Conservation (phyloP, 352 stramenopile genomes). For the Saprolegnia diclina region DNA sequence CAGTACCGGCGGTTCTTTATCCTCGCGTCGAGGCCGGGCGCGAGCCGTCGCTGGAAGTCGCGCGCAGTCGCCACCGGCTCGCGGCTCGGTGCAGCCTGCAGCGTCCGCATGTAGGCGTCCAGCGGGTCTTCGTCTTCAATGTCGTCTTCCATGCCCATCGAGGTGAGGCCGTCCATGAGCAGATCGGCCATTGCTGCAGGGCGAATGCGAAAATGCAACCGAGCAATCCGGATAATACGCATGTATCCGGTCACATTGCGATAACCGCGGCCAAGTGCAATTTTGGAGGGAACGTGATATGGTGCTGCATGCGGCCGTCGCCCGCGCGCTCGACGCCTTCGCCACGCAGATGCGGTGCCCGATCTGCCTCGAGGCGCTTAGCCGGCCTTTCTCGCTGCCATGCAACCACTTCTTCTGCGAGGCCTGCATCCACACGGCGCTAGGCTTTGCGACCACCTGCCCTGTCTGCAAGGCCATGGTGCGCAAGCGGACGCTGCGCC, state of each 20-base stretch:
- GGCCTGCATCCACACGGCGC: conserved; percentile 76
- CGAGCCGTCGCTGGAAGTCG: conserved; percentile 17
- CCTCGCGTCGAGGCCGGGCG: conserved; percentile 16
- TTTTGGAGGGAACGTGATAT: conserved; percentile 20
- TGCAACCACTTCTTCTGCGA: conserved; percentile 87
- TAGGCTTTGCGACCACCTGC: conserved; percentile 71
- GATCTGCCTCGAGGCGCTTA: conserved; percentile 77
- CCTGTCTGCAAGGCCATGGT: conserved; percentile 79
- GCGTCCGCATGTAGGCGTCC: conserved; percentile 73
- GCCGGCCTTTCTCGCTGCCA: conserved; percentile 59
- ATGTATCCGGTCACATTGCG: background rate
- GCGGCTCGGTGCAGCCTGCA: conserved; percentile 32
- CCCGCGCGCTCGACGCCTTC: conserved; percentile 57
- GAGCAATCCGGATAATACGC: background rate
- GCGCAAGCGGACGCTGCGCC: conserved; percentile 69
- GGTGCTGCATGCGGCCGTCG: conserved; percentile 28
- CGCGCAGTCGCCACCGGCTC: conserved; percentile 22
- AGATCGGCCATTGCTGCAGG: background rate
- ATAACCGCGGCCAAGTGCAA: background rate
- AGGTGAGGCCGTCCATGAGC: background rate
- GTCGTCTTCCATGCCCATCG: background rate
- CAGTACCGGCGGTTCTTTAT: conserved; percentile 71
- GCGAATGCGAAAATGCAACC: background rate
- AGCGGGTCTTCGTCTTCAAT: conserved; percentile 52
- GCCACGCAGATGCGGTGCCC: conserved; percentile 69